Evolutionary conservation across 1,139 yeast genomes (phyloP), one percentile per base, ranked within the genome.

Genomic region (Lizanozyma gosingica): DNA sequence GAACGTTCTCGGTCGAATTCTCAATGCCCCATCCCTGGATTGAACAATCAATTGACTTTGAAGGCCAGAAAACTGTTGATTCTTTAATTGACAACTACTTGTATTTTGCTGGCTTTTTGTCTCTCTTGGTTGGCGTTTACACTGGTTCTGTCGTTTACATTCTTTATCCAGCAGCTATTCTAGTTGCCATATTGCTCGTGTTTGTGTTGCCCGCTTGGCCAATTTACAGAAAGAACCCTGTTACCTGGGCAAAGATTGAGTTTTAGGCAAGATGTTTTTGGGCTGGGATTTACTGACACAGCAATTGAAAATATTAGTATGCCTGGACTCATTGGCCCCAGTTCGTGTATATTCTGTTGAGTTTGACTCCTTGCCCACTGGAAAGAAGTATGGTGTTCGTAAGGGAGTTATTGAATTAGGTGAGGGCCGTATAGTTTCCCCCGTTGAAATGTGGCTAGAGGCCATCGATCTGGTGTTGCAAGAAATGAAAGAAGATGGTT

Each of bases 211-310:
- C 85, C 37, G 73, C 81, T 33, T 79, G 78, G 68, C 71, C 82
- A 1, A 46, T 54, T 18, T 81, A 71, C 54, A 76, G 68, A 41
- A 60, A 65, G 47, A 53, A 72, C 47, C 73, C 74, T 8, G 59
- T 69, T 22, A 54, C 48, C 44, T 79, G 76, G 72, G 59, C 65
- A 32, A 43, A 52, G 33, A 52, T 61, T 40, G 50, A 18, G 18
- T 22, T 11, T 14, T 32, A 15, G 60, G 57, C 18, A n/a, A n/a
- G n/a, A 60, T 73, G 40, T 80, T 63, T 51, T 62, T 84, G 45
- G 97, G 97, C 1, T 77, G 87, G 53, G 97, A 88, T 57, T 69
- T 88, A 35, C 86, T 95, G 1, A 88, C 97, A 15, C 97, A 88
- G 58, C 96, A 87, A 56, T 65, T 88, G 52, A 88, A 88, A 59